Conservation (phyloP, 805 yeast genomes). For the Starmera quercuum region DNA sequence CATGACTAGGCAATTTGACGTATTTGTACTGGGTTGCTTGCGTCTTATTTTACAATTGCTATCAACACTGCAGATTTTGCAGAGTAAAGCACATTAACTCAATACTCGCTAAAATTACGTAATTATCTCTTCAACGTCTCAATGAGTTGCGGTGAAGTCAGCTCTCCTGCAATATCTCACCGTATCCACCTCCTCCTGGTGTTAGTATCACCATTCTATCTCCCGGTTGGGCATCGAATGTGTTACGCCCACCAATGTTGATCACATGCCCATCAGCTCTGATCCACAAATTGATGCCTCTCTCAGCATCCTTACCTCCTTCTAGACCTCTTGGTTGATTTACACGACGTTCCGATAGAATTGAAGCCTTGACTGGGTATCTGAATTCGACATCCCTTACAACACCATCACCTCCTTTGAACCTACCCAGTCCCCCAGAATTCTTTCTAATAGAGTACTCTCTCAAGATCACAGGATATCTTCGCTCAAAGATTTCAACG, state of each 20-base stretch:
- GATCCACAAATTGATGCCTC: constrained; percentile 62
- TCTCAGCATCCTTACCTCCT: constrained; percentile 72
- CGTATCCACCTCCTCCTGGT: constrained; percentile 88
- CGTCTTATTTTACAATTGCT: too few relatives aligned
- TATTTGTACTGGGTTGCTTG: too few relatives aligned
- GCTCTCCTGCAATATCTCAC: too few relatives aligned
- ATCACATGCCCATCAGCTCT: constrained; percentile 27
- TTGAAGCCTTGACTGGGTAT: constrained; percentile 65
- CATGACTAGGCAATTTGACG: too few relatives aligned
- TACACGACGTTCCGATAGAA: constrained; percentile 79
- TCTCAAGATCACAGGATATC: constrained; percentile 76
- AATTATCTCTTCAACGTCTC: too few relatives aligned
- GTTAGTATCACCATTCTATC: constrained; percentile 63
- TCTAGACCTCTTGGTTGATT: constrained; percentile 78
- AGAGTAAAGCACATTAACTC: too few relatives aligned
- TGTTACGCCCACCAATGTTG: constrained; percentile 66
- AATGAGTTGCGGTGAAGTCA: too few relatives aligned
- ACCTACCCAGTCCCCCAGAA: constrained; percentile 77
- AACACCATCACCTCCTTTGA: constrained; percentile 81
- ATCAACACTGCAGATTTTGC: too few relatives aligned
- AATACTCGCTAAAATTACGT: too few relatives aligned
- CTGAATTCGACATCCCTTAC: constrained; percentile 79
- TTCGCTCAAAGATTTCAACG: constrained; percentile 78
- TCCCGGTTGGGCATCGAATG: constrained; percentile 48
- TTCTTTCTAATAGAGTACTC: constrained; percentile 62